Percentiles rank a stretch among this genome's conserved stretches.
Conservation (phyloP, 2,329 filamentous ascomycete genomes). For the Phaeophleospora eucalypticola region DNA sequence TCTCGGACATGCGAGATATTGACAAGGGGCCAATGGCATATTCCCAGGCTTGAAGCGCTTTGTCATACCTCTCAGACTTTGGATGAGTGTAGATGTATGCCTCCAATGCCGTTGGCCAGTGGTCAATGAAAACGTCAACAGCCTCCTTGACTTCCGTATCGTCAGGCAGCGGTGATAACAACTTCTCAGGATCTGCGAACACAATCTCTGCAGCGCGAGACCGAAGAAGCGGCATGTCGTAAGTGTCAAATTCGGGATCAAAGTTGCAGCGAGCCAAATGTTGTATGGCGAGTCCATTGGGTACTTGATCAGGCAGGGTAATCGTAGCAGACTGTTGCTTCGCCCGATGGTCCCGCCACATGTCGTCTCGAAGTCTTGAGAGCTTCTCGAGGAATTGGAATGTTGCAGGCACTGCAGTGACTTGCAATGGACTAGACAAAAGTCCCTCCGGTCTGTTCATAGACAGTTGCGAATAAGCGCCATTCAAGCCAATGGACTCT, state of each 20-base stretch:
- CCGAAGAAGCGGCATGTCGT: constrained; percentile 11
- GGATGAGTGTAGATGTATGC: constrained; percentile 19
- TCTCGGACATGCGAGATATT: constrained; percentile 23
- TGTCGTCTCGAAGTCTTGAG: constrained; percentile 30
- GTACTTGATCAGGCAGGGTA: constrained; percentile 20
- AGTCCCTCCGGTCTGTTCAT: constrained; percentile 2
- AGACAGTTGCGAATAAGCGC: constrained; percentile 14
- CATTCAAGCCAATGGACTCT: constrained; percentile 19
- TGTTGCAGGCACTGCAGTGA: constrained; percentile 17
- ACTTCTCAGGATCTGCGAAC: constrained; percentile 8
- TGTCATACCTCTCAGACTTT: constrained; percentile 1
- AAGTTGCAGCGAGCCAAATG: background rate
- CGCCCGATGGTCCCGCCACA: constrained; percentile 31
- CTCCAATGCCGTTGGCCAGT: constrained; percentile 29
- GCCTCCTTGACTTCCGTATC: constrained; percentile 26
- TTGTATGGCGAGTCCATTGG: constrained; percentile 14
- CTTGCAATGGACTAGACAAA: no score
- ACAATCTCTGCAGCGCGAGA: constrained; percentile 13
- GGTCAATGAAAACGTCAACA: constrained; percentile 35
- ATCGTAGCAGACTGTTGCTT: constrained; percentile 23
- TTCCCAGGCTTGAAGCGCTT: constrained; percentile 26
- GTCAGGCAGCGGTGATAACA: constrained; percentile 19
- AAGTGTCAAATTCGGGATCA: background rate
- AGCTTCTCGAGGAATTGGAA: constrained; percentile 36
- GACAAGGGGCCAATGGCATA: constrained; percentile 31